These are phyloP conservation scores for Metschnikowia sp. DNA, from an alignment of 805 yeast genomes.

Conservation along the genomic window DNA sequence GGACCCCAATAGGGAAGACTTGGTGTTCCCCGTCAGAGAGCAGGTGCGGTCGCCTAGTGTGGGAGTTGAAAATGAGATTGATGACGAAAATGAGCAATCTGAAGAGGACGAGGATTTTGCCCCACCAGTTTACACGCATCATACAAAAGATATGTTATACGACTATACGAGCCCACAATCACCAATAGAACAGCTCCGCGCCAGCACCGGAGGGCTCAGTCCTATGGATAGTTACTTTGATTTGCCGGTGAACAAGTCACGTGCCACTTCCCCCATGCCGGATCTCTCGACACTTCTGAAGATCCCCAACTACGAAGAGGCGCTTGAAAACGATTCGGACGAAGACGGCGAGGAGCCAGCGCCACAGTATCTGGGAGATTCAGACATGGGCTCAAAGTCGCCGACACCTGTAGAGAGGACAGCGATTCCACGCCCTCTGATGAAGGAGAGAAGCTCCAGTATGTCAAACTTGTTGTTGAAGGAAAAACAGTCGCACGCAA, in stretches of 20 bases:
- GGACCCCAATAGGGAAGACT: constrained; percentile 21
- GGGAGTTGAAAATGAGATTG: constrained; percentile 10
- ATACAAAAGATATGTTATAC: constrained; percentile 34
- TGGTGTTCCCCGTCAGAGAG: constrained; percentile 28
- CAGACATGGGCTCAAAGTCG: constrained; percentile 1
- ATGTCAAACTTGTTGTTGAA: constrained; percentile 9
- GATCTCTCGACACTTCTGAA: constrained; percentile 26
- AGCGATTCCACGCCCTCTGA: constrained; percentile 4
- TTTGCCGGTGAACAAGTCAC: constrained; percentile 18
- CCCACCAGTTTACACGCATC: constrained; percentile 44
- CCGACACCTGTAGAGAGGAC: not conserved
- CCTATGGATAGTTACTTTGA: constrained; percentile 33
- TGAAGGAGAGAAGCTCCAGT: constrained; percentile 10
- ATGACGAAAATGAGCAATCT: constrained; percentile 7
- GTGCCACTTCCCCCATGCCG: constrained; percentile 15
- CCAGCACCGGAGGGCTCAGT: constrained; percentile 16
- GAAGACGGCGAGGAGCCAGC: constrained; percentile 18
- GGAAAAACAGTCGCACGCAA: constrained; percentile 7
- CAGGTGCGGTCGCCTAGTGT: constrained; percentile 4
- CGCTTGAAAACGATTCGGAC: constrained; percentile 37
- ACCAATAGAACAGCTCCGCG: constrained; percentile 36
- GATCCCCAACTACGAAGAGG: constrained; percentile 41
- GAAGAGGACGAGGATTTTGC: constrained; percentile 29
- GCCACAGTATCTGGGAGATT: constrained; percentile 17
- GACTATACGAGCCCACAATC: constrained; percentile 34